Conservation (phyloP, 2,329 filamentous ascomycete species). For the Cryphonectria naterciae region DNA sequence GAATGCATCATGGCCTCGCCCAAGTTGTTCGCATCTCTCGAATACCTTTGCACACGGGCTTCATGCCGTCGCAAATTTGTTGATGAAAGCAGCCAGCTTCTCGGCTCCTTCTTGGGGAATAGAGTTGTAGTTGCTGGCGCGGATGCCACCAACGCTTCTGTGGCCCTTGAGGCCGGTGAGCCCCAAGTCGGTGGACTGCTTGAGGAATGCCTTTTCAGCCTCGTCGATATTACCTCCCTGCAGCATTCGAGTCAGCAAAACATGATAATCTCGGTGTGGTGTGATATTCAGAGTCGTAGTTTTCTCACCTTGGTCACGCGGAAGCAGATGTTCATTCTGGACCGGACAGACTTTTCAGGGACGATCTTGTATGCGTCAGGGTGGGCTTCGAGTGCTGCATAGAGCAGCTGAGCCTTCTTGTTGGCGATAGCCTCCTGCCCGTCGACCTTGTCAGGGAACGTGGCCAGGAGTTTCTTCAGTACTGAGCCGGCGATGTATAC, state of each 20-base stretch:
- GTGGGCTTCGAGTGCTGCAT: conserved; percentile 74
- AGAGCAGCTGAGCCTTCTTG: conserved; percentile 77
- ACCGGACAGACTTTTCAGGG: conserved; percentile 74
- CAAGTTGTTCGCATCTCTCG: background rate
- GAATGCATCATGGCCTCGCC: background rate
- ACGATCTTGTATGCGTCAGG: conserved; percentile 76
- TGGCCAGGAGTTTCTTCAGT: conserved; percentile 72
- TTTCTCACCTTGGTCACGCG: conserved; percentile 59
- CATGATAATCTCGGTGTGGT: background rate
- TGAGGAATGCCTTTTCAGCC: conserved; percentile 79
- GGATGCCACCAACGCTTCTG: conserved; percentile 82
- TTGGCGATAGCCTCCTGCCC: conserved; percentile 76
- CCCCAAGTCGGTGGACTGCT: conserved; percentile 68
- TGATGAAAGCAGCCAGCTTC: conserved; percentile 68
- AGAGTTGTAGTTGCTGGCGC: conserved; percentile 88
- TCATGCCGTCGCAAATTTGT: conserved; percentile 52
- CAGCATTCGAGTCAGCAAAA: conserved; percentile 10
- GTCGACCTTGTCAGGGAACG: conserved; percentile 69
- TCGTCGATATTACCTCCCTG: conserved; percentile 62
- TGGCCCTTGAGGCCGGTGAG: conserved; percentile 88
- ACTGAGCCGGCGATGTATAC: conserved; percentile 91
- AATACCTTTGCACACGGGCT: background rate
- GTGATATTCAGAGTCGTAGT: background rate
- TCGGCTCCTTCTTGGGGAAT: conserved; percentile 69
- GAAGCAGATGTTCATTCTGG: conserved; percentile 96